Conservation (phyloP, 108 stramenopile genomes). For the Skeletonema menzelii region DNA sequence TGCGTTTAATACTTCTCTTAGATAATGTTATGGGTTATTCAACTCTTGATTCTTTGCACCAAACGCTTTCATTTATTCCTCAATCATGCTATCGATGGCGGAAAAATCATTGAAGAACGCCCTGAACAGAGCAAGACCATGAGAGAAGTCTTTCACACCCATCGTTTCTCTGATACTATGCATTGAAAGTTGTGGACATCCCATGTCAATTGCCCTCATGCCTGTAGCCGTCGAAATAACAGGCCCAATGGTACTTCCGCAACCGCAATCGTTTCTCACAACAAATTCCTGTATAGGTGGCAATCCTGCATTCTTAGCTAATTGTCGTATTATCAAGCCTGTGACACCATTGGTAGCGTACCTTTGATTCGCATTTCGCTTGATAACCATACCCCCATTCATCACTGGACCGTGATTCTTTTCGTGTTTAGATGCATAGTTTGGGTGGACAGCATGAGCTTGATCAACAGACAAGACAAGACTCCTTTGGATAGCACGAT, state of each 20-base stretch:
- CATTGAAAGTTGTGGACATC: slow-evolving; percentile 96
- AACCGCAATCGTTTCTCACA: slow-evolving; percentile 93
- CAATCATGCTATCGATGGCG: slow-evolving; percentile 56
- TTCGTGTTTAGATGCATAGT: slow-evolving; percentile 96
- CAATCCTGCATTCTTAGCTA: slow-evolving; percentile 68
- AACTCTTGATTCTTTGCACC: too few relatives aligned
- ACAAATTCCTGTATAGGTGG: slow-evolving; percentile 91
- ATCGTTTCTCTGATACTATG: slow-evolving; percentile 94
- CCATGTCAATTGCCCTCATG: slow-evolving; percentile 94
- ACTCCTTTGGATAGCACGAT: slow-evolving; percentile 49
- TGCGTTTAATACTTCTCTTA: too few relatives aligned
- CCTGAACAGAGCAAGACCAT: slow-evolving; percentile 75
- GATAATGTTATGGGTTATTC: too few relatives aligned
- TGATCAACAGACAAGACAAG: slow-evolving; percentile 89
- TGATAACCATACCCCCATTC: slow-evolving; percentile 97
- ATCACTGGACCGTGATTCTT: slow-evolving; percentile 89
- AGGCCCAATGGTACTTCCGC: slow-evolving; percentile 97
- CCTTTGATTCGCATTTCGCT: slow-evolving; percentile 95
- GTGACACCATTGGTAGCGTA: slow-evolving; percentile 94
- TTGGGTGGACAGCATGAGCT: slow-evolving; percentile 98
- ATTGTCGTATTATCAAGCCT: slow-evolving; percentile 84
- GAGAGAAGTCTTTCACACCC: slow-evolving; percentile 74
- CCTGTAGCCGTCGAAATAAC: slow-evolving; percentile 88
- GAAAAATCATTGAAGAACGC: slow-evolving; percentile 77
- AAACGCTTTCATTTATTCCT: slow-evolving; percentile 4